phyloP scores from a whole-genome alignment of 768 basidiomycete genomes.

The Tylopilus subfusipes region DNA sequence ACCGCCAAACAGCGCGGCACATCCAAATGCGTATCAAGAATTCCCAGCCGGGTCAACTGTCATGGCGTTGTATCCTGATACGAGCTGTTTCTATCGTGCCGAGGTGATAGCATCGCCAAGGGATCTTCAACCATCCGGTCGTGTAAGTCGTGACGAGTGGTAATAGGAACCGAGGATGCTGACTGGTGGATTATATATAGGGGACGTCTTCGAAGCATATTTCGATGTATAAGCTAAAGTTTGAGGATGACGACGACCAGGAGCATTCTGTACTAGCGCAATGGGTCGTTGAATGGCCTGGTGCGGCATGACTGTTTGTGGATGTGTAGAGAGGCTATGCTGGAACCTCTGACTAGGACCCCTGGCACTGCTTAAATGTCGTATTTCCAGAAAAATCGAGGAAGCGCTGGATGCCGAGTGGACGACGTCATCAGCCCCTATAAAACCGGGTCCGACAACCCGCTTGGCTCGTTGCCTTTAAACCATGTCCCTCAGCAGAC shows the following conservation, averaged over 20 bases:
- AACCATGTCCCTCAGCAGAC: conserved; percentile 65
- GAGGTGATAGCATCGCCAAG: conserved; percentile 72
- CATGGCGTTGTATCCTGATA: conserved; percentile 87
- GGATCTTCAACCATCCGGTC: conserved; percentile 35
- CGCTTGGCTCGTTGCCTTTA: too few species aligned
- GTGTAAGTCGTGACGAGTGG: conserved; percentile 33
- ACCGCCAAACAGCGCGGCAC: conserved; percentile 52
- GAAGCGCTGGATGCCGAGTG: conserved; percentile 7
- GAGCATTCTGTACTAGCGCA: conserved; percentile 73
- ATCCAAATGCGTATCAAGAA: conserved; percentile 66
- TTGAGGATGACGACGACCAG: conserved; percentile 86
- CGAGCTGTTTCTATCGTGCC: conserved; percentile 87
- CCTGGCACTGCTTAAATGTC: conserved; percentile 7
- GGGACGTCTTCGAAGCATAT: conserved; percentile 43
- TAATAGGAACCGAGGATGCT: neutral
- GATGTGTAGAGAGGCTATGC: neutral
- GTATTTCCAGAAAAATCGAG: conserved; percentile 19
- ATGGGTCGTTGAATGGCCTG: conserved; percentile 81
- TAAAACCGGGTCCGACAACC: neutral
- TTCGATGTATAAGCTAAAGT: conserved; percentile 73
- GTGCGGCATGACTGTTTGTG: neutral
- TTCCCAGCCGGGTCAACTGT: conserved; percentile 71
- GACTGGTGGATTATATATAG: conserved; percentile 15
- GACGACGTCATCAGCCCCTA: conserved; percentile 9
- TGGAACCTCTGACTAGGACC: conserved; percentile 6